Base-by-base conservation (phyloP, 345 rosid species). In the Chamaenerion angustifolium region DNA sequence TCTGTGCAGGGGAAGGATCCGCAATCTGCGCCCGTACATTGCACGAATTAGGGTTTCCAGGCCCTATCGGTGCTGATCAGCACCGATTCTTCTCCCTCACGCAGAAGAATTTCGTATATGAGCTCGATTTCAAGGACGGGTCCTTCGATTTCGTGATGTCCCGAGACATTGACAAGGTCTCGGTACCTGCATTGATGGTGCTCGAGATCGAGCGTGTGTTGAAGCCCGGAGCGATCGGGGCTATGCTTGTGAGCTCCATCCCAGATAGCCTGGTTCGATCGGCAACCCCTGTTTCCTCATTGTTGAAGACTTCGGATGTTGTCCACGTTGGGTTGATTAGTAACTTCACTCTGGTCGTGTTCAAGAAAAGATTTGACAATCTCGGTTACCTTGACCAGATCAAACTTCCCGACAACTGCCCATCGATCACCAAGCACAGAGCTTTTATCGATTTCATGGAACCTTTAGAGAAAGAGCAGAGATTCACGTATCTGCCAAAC, bases 171-270 rank as follows among this genome's bases (percentile, higher is more conserved):
- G 82, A 83, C 19, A 71, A 64, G 43, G 72, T 77, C 46, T 63
- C 82, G 12, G 88, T 79, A 57, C 88, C 94, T 64, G 94, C 85
- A 1, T 56, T 80, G 10, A 81, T 86, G 11, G 88, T 90, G 69
- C 79, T 81, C 10, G 95, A 86, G 68, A 75, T 79, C 11, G 98
- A 86, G 71, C 95, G 94, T 6, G 66, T 90, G 14, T 80, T 86
- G 55, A 73, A 45, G 48, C 95, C 87, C 0, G 83, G 85, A n/a
- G 98, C 94, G 48, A 62, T 71, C 8, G 95, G 88, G 16, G 94
- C 92, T 35, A 68, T 86, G 77, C 94, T 90, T 54, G 76, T 83
- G 3, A 64, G 76, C 19, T 73, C 72, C n/a, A 75, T 71, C 48
- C 69, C 81, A 0, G 67, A 76, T 59, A 77, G 71, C 57, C 66